Conservation (phyloP, 306 rosid genomes). For the Cicer arietinum region DNA sequence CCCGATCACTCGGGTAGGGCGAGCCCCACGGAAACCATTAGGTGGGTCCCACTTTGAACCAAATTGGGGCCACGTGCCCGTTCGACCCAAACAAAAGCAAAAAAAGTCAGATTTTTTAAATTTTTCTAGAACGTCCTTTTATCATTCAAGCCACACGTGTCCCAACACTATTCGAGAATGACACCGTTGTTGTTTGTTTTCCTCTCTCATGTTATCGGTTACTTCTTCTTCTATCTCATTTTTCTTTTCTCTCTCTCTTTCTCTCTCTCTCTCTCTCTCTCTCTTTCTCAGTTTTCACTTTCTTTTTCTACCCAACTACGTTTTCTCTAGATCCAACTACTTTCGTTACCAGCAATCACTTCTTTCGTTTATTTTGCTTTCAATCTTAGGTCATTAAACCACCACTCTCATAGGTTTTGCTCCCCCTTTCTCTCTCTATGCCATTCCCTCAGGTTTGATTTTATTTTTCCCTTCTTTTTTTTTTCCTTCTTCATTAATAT, state of each 20-base stretch:
- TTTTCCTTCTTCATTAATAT: background rate
- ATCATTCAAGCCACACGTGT: conserved; percentile 41
- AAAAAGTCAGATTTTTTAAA: conserved; percentile 31
- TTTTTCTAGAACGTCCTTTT: conserved; percentile 21
- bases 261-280: background rate
- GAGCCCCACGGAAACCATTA: background rate
- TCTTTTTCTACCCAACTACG: conserved; percentile 41
- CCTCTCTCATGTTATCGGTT: conserved; percentile 41
- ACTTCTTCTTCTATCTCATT: background rate
- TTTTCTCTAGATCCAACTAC: conserved; percentile 48
- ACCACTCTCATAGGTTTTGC: background rate
- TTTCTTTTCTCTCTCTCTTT: background rate
- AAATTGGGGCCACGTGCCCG: conserved; percentile 35
- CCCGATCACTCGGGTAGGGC: background rate
- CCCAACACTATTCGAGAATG: conserved; percentile 22
- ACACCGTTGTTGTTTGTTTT: conserved; percentile 21
- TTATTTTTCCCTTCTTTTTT: background rate
- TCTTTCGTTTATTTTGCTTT: conserved; percentile 1
- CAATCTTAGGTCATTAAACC: background rate
- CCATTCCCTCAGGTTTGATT: conserved; percentile 52
- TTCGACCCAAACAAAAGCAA: conserved; percentile 14
- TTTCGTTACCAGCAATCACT: conserved; percentile 8
- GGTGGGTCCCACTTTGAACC: conserved; percentile 8
- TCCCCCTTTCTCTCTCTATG: conserved; percentile 47
- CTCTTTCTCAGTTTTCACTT: conserved; percentile 27